These are phyloP conservation scores for Gentiana dahurica DNA, from an alignment of 257 asterid species.

Conservation along the genomic window DNA sequence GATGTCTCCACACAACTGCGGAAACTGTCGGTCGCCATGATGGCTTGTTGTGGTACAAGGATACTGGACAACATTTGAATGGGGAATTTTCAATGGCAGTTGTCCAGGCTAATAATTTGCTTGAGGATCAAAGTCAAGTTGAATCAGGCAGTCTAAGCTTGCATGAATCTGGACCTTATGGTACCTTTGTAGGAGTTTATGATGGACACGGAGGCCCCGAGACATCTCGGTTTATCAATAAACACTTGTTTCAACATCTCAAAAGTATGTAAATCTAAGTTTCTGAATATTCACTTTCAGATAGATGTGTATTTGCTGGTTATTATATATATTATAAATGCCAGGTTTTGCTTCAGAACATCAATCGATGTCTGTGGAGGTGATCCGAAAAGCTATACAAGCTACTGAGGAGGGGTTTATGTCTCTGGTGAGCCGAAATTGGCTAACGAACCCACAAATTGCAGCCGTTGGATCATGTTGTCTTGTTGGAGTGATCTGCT, in stretches of 20 bases:
- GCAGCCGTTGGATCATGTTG: conserved; percentile 75
- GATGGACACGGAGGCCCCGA: conserved; percentile 85
- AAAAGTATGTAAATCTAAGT: conserved; percentile 36
- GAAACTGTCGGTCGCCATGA: conserved; percentile 54
- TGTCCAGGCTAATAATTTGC: conserved; percentile 64
- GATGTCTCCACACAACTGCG: conserved; percentile 32
- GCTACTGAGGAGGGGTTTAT: conserved; percentile 67
- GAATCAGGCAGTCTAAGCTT: conserved; percentile 57
- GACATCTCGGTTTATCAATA: conserved; percentile 54
- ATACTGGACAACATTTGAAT: conserved; percentile 50
- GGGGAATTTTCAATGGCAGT: conserved; percentile 83
- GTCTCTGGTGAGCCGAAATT: conserved; percentile 39
- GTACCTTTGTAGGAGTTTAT: conserved; percentile 60
- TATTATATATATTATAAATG: neutral
- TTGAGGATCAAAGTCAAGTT: conserved; percentile 68
- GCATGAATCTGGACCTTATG: conserved; percentile 46
- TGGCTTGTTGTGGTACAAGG: conserved; percentile 69
- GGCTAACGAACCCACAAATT: conserved; percentile 52
- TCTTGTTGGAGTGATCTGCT: conserved; percentile 54
- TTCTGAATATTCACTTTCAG: conserved; percentile 1
- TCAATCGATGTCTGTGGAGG: conserved; percentile 48
- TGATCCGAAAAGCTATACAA: conserved; percentile 47
- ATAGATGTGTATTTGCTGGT: neutral
- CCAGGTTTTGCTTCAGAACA: conserved; percentile 57
- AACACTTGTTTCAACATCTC: conserved; percentile 51